Base-by-base conservation (phyloP, 768 basidiomycete species). In the Russula abietina region DNA sequence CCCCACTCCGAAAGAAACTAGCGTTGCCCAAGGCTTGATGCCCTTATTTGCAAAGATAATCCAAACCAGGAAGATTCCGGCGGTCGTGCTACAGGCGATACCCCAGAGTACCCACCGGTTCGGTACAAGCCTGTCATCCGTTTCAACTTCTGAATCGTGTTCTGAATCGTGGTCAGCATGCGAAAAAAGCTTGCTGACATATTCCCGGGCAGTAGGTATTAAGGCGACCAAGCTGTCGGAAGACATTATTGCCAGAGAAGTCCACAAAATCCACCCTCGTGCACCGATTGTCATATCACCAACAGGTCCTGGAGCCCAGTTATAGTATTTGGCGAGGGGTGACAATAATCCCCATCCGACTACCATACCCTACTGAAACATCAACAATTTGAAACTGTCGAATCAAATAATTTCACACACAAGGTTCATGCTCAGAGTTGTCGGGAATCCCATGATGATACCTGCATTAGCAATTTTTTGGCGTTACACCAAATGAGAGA, bases 221-320 rank as follows among this genome's bases (percentile, higher is more conserved):
- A 98, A 83, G 11, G 92, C 93, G 41, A 98, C 81, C 62, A 98
- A 73, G 57, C 88, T 88, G 75, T 98, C 96, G 39, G 93, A 83
- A 72, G 88, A 92, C 96, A 98, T 98, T 69, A 96, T 89, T 4
- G 94, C 95, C 39, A 98, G 80, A 1, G 93, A 90, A 24, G 87
- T 81, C 96, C 96, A 98, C n/a, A 98, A 82, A 59, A 96, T 93
- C 93, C 93, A 96, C 38, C 92, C 92, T 56, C 95, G 83, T n/a
- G 93, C 87, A 46, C 96, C 96, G 62, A 81, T 80, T 5, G 86
- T 80, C 82, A 93, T 92, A 68, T 92, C 90, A 1, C 87, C 85
- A 6, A 96, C 93, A 10, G 89, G 85, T 5, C 94, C 96, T 50
- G 96, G 93, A 0, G 96, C 95, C 96, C 96, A 98, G 12, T 91